Base-by-base conservation (phyloP, 352 stramenopile genomes). In the Pythium periplocum region DNA sequence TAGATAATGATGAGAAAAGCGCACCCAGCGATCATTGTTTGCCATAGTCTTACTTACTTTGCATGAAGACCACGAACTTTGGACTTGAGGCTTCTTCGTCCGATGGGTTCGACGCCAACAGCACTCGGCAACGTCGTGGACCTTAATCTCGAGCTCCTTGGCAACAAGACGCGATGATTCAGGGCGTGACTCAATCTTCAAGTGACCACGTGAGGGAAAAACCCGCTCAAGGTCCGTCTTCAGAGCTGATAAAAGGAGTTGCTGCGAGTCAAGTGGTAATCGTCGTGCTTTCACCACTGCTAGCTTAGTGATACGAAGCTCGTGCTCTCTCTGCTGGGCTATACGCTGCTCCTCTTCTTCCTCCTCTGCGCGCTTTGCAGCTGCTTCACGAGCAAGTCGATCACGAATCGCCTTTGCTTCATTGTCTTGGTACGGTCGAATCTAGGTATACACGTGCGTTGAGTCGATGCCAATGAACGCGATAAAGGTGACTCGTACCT, bases 381-480 rank as follows among this genome's bases (percentile, higher is more conserved):
- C 72, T 7, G 69, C 69, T 51, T 85, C 74, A 26, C 62, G 57
- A 0, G 61, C 66, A 47, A 77, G 51, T 5, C 71, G 61, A 35
- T 86, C 78, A 6, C 71, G 71, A 9, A 86, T 75, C 6, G 51
- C 56, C 5, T 56, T 62, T 7, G 75, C 73, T 45, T 86, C 73
- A 11, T 77, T 64, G 40, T 69, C 69, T 47, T 78, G 71, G 59
- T 86, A 88, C 17, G 49, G 52, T n/a, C 75, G 73, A 30, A 88
- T 83, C 78, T 88, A 37, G 33, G 39, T 17, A 33, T 38, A 64
- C 2, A 33, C 6, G 12, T 31, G 42, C 36, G 35, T 26, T 34
- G 8, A 39, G 7, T 9, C 11, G 11, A 30, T 33, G 9, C 26
- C 35, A 17, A 45, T 32, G 31, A 12, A 51, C n/a, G 36, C 32